These are phyloP conservation scores for Pseudocercospora macadamiae DNA, from an alignment of 2,329 filamentous ascomycete genomes.

Conservation along the genomic window DNA sequence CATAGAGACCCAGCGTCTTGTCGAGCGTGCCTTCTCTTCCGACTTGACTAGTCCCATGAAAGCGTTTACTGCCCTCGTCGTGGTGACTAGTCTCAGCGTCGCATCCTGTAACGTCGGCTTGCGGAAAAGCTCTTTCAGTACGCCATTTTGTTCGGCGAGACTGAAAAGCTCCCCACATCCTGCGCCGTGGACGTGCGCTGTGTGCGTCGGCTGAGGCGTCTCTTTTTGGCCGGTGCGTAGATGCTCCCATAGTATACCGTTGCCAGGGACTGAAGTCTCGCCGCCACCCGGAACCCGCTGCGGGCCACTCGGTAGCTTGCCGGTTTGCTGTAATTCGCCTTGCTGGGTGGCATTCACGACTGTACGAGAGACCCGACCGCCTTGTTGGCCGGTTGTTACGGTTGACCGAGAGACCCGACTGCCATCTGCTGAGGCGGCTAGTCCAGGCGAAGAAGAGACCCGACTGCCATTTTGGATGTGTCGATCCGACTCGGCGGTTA, in stretches of 20 bases:
- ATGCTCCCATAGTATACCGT: slow-evolving; percentile 27
- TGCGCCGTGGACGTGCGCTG: slow-evolving; percentile 24
- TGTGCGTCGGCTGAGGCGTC: slow-evolving; percentile 27
- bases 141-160: slow-evolving; percentile 8
- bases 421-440: neutral
- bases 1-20: slow-evolving; percentile 5
- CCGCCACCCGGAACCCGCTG: slow-evolving; percentile 5
- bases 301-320: neutral
- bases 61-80: slow-evolving; percentile 23
- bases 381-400: neutral
- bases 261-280: neutral
- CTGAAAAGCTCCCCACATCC: slow-evolving; percentile 11
- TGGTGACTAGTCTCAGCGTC: slow-evolving; percentile 24
- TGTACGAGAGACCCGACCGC: neutral
- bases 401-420: neutral
- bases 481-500: neutral
- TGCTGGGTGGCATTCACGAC: too few species aligned
- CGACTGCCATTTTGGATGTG: neutral
- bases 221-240: slow-evolving; percentile 24
- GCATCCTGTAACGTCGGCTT: slow-evolving; percentile 17
- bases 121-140: slow-evolving; percentile 2
- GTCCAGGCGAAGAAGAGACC: neutral
- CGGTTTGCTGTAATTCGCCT: too few species aligned
- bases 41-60: slow-evolving; percentile 17
- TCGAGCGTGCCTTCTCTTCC: slow-evolving; percentile 4